Conservation (phyloP, 352 stramenopile genomes). For the Globisporangium nunn region DNA sequence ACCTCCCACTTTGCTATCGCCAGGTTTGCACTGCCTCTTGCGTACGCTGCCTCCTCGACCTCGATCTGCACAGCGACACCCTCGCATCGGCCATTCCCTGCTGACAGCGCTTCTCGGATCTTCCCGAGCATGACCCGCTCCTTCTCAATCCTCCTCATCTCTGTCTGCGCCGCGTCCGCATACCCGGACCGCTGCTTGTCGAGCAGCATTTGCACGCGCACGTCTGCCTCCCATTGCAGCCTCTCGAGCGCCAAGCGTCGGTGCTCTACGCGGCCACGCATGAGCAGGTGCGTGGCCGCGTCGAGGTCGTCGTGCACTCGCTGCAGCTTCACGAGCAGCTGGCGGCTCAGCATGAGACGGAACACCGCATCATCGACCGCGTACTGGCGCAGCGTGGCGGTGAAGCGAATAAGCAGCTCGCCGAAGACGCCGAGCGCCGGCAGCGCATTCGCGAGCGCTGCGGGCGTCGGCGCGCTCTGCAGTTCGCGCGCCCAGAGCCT, state of each 20-base stretch:
- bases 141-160: not conserved
- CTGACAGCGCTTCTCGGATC: not conserved
- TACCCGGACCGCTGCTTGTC: constrained; percentile 7
- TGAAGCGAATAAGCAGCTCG: constrained; percentile 3
- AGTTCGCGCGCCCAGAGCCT: constrained; percentile 4
- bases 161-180: not conserved
- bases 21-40: not conserved
- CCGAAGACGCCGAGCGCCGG: constrained; percentile 3
- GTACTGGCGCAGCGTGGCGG: not conserved
- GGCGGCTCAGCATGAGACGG: constrained; percentile 5
- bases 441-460: not conserved
- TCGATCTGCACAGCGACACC: not conserved
- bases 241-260: not conserved
- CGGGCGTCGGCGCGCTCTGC: not conserved
- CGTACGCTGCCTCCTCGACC: not conserved
- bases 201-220: constrained; percentile 2
- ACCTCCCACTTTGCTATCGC: not conserved
- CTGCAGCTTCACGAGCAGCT: constrained; percentile 8
- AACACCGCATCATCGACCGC: constrained; percentile 4
- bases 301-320: constrained; percentile 1
- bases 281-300: not conserved
- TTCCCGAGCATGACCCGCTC: not conserved
- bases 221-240: constrained; percentile 5
- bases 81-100: no score
- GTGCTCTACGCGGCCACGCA: not conserved